Evolutionary conservation across 805 yeast species (phyloP).

Genomic region (Yamadazyma insecticola): DNA sequence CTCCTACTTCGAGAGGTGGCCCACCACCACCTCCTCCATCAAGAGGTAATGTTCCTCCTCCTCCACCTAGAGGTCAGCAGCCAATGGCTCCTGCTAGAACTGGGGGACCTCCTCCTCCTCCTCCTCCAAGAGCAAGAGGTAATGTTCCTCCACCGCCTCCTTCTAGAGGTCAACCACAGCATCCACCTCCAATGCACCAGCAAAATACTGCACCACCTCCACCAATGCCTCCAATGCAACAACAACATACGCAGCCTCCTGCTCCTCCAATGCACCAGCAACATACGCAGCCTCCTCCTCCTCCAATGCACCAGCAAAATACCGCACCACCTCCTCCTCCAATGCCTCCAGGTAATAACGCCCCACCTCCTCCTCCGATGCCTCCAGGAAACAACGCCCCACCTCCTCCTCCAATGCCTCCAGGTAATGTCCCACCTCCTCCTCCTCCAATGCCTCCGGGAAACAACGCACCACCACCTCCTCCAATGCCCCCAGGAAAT

Average conservation of each 20-base stretch:
- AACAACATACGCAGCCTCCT: slow-evolving; percentile 14
- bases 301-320: slow-evolving; percentile 5
- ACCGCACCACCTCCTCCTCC: slow-evolving; percentile 9
- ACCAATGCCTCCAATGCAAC: slow-evolving; percentile 6
- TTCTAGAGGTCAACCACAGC: slow-evolving; percentile 14
- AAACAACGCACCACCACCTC: slow-evolving; percentile 19
- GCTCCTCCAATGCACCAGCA: slow-evolving; percentile 4
- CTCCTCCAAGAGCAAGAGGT: slow-evolving; percentile 11
- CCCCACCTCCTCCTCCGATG: slow-evolving; percentile 13
- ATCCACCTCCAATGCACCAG: slow-evolving; percentile 17
- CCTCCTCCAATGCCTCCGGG: slow-evolving; percentile 19
- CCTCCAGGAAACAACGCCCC: slow-evolving; percentile 13
- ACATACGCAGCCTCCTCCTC: slow-evolving; percentile 7
- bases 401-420: slow-evolving; percentile 21
- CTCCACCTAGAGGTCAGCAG: no score
- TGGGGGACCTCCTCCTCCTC: slow-evolving; percentile 12
- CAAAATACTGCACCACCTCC: slow-evolving; percentile 8
- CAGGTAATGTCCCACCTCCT: slow-evolving; percentile 16
- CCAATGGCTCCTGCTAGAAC: slow-evolving; percentile 9
- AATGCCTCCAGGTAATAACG: slow-evolving; percentile 5
- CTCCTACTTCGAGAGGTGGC: slow-evolving; percentile 9
- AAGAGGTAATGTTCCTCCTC: slow-evolving; percentile 2
- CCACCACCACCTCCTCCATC: slow-evolving; percentile 14
- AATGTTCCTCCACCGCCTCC: slow-evolving; percentile 10
- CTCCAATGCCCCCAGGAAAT: slow-evolving; percentile 13